Percentiles rank a stretch among this genome's conserved stretches.
phyloP scores from a whole-genome alignment of 192 early-diverging fungal genomes.

The Neocallimastix lanati region DNA sequence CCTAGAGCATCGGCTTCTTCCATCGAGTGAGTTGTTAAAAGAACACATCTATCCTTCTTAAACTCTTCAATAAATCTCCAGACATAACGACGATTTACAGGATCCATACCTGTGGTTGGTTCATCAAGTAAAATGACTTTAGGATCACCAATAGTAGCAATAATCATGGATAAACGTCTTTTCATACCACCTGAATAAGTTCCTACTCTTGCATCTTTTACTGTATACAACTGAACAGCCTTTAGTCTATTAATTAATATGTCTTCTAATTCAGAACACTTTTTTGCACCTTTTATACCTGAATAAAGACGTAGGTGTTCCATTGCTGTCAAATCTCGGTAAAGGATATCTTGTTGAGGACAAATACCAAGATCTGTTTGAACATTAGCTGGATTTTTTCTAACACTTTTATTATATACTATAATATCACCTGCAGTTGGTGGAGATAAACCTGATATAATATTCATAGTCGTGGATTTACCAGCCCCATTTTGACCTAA shows the following conservation, averaged over 20 bases:
- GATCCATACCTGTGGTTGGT: conserved; percentile 41
- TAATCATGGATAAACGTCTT: conserved; percentile 45
- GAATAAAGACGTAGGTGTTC: conserved; percentile 58
- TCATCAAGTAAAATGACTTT: conserved; percentile 1
- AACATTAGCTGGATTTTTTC: conserved; percentile 38
- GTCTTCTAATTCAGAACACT: conserved; percentile 24
- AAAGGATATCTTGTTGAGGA: conserved; percentile 58
- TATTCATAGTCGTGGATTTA: conserved; percentile 60
- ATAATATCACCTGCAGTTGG: conserved; percentile 45
- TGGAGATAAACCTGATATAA: conserved; percentile 51
- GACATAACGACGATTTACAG: conserved; percentile 57
- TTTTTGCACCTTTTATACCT: conserved; percentile 42
- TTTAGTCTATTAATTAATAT: conserved; percentile 35
- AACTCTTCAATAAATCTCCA: conserved; percentile 64
- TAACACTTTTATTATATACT: conserved; percentile 37
- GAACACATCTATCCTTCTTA: conserved; percentile 30
- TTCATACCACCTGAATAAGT: conserved; percentile 38
- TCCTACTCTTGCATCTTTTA: conserved; percentile 22
- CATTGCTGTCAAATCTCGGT: conserved; percentile 48
- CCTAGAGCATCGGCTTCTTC: conserved; percentile 47
- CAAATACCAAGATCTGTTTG: conserved; percentile 58
- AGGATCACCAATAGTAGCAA: conserved; percentile 44
- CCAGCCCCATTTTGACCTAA: conserved; percentile 63
- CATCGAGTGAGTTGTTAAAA: conserved; percentile 57
- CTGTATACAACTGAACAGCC: conserved; percentile 45